Percentiles rank a stretch among this genome's conserved stretches.
These are phyloP conservation scores for Cyberlindnera mycetangii DNA, from an alignment of 805 yeast species.

Conservation along the genomic window DNA sequence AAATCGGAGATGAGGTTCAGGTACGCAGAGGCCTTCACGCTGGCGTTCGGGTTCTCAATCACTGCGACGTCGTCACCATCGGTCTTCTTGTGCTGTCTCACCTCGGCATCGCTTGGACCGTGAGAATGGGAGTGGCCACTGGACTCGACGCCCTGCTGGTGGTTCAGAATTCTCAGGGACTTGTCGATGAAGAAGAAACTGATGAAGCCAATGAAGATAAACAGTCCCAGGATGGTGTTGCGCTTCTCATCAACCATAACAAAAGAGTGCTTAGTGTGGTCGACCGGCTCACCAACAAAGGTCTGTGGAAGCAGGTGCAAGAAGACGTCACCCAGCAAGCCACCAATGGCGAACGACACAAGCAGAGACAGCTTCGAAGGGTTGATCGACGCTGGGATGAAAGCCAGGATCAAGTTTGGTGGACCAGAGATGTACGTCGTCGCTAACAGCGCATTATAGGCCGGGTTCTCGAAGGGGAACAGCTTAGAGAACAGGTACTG, in stretches of 20 bases:
- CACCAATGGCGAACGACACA: slow-evolving; percentile 75
- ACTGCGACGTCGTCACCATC: slow-evolving; percentile 29
- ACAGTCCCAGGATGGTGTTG: slow-evolving; percentile 47
- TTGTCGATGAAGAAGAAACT: slow-evolving; percentile 64
- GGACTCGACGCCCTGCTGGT: slow-evolving; percentile 28
- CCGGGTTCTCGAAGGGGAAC: slow-evolving; percentile 53
- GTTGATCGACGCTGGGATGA: slow-evolving; percentile 55
- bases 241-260: slow-evolving; percentile 51
- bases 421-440: slow-evolving; percentile 63
- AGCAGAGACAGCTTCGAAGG: slow-evolving; percentile 49
- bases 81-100: slow-evolving; percentile 22
- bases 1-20: slow-evolving; percentile 68
- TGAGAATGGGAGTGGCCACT: slow-evolving; percentile 36
- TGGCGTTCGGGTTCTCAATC: slow-evolving; percentile 34
- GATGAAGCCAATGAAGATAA: slow-evolving; percentile 59
- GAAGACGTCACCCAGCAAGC: slow-evolving; percentile 71
- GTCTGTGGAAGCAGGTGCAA: slow-evolving; percentile 70
- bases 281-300: slow-evolving; percentile 49
- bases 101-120: slow-evolving; percentile 22
- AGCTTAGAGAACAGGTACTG: slow-evolving; percentile 39
- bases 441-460: slow-evolving; percentile 60
- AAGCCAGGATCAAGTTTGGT: slow-evolving; percentile 54
- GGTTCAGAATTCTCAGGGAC: slow-evolving; percentile 47
- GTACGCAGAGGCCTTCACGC: slow-evolving; percentile 47
- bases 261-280: slow-evolving; percentile 38